Base-by-base conservation (phyloP, 2,329 filamentous ascomycete genomes). In the Apiospora rasikravindrae region DNA sequence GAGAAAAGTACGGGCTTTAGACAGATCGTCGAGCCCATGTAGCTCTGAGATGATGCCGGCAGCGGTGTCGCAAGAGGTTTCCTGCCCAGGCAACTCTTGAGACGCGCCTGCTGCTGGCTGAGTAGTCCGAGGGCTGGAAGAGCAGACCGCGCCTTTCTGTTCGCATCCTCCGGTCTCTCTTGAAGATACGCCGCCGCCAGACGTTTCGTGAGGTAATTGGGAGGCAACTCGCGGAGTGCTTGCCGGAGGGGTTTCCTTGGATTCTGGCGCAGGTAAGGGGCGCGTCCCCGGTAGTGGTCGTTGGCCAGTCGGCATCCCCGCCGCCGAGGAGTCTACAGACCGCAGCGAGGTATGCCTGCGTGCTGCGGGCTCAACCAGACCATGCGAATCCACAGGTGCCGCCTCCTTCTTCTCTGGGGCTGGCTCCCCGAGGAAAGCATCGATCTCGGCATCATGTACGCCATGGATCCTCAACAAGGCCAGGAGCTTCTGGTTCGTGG, bases 401-500 rank as follows among this genome's bases (percentile, higher is more conserved):
- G 16, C 29, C 0, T 61, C 10, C 2, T n/a, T 1, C 33, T n/a
- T 10, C 8, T 0, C 33, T 4, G 33, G 3, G 11, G 19, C 16
- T 3, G 57, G 33, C 13, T 64, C 64, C 16, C 11, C 40, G 26
- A 85, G 75, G 69, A 84, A 86, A 71, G 77, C 80, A 33, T 85
- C 82, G 26, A 86, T 76, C 71, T 84, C 83, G 3, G 77, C 79
- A n/a, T 76, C 75, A 57, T 75, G 72, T 40, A 86, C 82, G 19
- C 85, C 85, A 67, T 80, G 79, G 45, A 81, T 79, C 8, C 78
- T 77, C 26, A 88, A 80, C 72, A 88, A 79, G 51, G 80, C 79
- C 19, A 85, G 81, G 37, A 89, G 78, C 42, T 82, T 78, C 68
- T 80, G 80, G 73, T 89, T 90, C 75, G 88, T 86, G 42, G 82